These are phyloP conservation scores for Aspergillus brunneoviolaceus DNA, from an alignment of 2,329 filamentous ascomycete species.

Conservation along the genomic window DNA sequence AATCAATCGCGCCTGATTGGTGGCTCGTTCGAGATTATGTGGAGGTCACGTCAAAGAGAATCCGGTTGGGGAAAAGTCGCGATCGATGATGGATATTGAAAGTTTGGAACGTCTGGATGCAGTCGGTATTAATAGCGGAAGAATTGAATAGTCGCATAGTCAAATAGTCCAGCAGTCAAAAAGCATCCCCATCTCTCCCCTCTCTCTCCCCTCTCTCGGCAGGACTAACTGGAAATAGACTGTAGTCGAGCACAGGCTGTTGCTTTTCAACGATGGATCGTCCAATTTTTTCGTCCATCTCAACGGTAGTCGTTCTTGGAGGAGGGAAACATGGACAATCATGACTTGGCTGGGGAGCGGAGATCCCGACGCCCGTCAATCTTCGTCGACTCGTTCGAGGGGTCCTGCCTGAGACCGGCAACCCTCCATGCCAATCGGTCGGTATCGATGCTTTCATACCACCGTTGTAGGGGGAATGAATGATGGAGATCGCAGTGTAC, in stretches of 20 bases:
- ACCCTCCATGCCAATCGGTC: not conserved
- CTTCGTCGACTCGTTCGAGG: not conserved
- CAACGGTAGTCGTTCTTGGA: not conserved
- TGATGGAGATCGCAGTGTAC: not conserved
- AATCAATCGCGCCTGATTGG: not conserved
- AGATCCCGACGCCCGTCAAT: not conserved
- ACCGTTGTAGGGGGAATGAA: not conserved
- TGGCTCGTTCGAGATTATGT: not conserved
- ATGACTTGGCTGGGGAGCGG: not conserved
- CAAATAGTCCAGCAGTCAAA: not conserved
- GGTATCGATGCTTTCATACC: not conserved
- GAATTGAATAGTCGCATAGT: not conserved
- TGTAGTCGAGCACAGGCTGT: not conserved
- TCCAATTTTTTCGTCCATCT: not conserved
- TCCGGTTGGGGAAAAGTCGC: not conserved
- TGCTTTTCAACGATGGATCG: not conserved
- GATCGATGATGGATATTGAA: not conserved
- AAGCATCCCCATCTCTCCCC: not conserved
- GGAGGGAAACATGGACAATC: not conserved
- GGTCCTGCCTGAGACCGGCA: not conserved
- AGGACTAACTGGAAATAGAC: not conserved
- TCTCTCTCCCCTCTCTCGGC: not conserved
- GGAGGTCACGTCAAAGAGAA: slow-evolving; percentile 5
- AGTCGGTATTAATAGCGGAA: not conserved
- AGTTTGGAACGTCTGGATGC: not conserved